Evolutionary conservation across 1,284 basidiomycete species (phyloP).

Genomic region (Earliella scabrosa): DNA sequence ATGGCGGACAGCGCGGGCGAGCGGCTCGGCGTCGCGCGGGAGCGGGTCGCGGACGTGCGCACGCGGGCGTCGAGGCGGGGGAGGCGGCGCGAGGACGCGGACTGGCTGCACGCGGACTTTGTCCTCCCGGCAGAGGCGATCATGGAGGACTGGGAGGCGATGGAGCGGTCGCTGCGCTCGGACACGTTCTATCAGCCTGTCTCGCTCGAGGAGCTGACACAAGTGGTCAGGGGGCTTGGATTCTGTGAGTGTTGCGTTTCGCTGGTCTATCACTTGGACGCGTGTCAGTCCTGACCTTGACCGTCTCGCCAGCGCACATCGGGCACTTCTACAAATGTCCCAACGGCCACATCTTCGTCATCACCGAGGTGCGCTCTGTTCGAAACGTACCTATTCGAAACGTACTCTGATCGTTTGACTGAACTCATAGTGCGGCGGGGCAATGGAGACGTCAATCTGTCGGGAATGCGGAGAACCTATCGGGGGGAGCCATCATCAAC

Average conservation of each 20-base stretch:
- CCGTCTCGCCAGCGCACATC: constrained; percentile 41
- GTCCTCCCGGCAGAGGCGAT: constrained; percentile 35
- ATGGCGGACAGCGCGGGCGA: constrained; percentile 20
- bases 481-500: constrained; percentile 49
- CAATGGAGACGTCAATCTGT: constrained; percentile 47
- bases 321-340: constrained; percentile 46
- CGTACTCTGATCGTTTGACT: neutral
- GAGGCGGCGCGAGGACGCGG: constrained; percentile 22
- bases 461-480: constrained; percentile 57
- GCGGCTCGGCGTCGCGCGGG: constrained; percentile 3
- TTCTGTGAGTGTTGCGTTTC: constrained; percentile 44
- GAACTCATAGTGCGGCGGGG: constrained; percentile 54
- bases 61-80: constrained; percentile 16
- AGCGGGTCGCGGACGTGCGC: constrained; percentile 3
- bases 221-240: constrained; percentile 47
- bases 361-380: constrained; percentile 27
- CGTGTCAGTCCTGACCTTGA: too few relatives aligned
- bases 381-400: neutral
- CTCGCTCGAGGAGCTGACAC: constrained; percentile 50
- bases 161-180: constrained; percentile 35
- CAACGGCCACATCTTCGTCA: constrained; percentile 32
- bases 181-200: constrained; percentile 47
- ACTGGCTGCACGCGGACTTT: constrained; percentile 44
- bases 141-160: constrained; percentile 39
- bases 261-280: too few relatives aligned